Base-by-base conservation (phyloP, 2,329 filamentous ascomycete species). In the Cladosporium sp. region DNA sequence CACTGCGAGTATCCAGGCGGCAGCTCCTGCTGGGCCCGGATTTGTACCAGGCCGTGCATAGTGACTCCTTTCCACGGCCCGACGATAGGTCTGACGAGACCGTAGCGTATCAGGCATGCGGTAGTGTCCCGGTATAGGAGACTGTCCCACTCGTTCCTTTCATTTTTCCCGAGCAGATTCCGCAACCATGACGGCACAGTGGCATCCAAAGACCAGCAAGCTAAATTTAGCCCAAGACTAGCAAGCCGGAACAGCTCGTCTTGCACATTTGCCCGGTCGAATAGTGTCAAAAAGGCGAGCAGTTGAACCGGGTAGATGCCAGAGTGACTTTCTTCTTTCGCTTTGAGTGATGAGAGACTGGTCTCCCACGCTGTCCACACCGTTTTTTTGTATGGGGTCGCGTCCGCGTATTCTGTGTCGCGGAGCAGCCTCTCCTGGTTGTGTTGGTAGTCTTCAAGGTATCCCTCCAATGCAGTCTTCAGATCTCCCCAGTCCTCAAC, bases 361-460 rank as follows among this genome's bases (percentile, higher is more conserved):
- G 58, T 53, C 21, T 62, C 58, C 58, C 58, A 62, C n/a, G 32
- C 58, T 3, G 46, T 62, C 46, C 59, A 53, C 8, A 43, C 26
- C 16, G 59, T 62, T 30, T 62, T 53, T 2, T 26, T 46, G 48
- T 62, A 54, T 4, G 14, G 5, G 16, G 18, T 30, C 3, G 30
- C 6, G 21, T 26, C 16, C 11, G n/a, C 32, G 21, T n/a, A 63
- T 2, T 43, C 49, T 3, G 18, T 14, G 21, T 34, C 36, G 1
- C n/a, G 49, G 4, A 56, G 51, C 7, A 63, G 10, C 16, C 10
- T 23, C 13, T 56, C 25, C 14, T 34, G 34, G 7, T 32, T n/a
- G 18, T 13, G 14, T 25, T 23, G 49, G 16, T 53, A 62, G 21
- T 63, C 60, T 5, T 13, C 5, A 7, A 63, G 49, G 23, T 63